Evolutionary conservation across 306 rosid genomes (phyloP).

Genomic region (Vigna trinervia): DNA sequence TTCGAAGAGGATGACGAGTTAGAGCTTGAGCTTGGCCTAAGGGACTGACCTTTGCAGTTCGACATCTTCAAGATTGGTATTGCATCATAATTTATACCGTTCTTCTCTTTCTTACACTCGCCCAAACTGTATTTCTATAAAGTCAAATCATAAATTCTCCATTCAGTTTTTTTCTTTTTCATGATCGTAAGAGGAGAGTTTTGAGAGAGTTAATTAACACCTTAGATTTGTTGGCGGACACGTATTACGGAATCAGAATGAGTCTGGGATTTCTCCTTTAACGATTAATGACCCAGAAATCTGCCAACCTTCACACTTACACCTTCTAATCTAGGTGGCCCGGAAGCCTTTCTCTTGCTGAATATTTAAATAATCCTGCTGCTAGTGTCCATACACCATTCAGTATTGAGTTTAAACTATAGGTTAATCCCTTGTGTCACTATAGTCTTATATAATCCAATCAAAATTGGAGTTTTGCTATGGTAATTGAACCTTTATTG

Average conservation of each 20-base stretch:
- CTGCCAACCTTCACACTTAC: neutral
- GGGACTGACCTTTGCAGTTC: constrained; percentile 49
- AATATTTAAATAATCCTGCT: neutral
- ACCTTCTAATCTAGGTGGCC: neutral
- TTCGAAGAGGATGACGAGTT: constrained; percentile 91
- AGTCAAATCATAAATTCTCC: neutral
- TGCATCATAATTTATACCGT: constrained; percentile 2
- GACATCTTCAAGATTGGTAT: constrained; percentile 52
- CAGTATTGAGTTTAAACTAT: neutral
- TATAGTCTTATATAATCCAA: neutral
- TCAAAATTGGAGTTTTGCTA: neutral
- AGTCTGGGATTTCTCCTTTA: neutral
- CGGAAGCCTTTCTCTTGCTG: neutral
- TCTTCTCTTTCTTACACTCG: neutral
- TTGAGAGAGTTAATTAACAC: neutral
- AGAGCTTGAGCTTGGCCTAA: constrained; percentile 87
- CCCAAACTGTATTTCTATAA: neutral
- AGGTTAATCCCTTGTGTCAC: neutral
- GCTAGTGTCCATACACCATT: neutral
- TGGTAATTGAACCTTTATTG: neutral
- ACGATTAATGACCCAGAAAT: constrained; percentile 23
- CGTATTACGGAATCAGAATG: neutral
- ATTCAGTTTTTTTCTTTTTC: neutral
- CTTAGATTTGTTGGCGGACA: neutral
- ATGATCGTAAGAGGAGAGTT: neutral